Base-by-base conservation (phyloP, 2,329 filamentous ascomycete genomes). In the Stagonosporopsis cucurbitacearum region DNA sequence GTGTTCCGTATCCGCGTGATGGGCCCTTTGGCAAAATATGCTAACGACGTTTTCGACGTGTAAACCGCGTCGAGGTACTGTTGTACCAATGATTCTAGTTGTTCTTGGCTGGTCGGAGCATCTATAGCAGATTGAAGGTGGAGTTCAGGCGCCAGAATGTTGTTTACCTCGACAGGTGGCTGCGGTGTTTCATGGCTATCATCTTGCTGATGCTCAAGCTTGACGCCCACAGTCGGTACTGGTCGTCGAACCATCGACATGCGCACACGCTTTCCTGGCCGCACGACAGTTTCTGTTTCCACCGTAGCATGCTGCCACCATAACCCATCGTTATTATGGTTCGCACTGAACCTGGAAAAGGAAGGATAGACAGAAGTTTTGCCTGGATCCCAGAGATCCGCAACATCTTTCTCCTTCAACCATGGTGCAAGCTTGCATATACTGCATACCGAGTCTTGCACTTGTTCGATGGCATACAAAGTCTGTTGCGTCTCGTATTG, bases 21-120 rank as follows among this genome's bases (percentile, higher is more conserved):
- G 1, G 91, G 89, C 0, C 90, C 91, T 77, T 95, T 95, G 19
- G 88, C 88, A 74, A 94, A 93, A 74, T 93, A 95, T 54, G 90
- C 90, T 53, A 94, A 78, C 3, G 90, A 91, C 30, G 89, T 90
- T 82, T 90, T 76, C 8, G 72, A 77, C 11, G 78, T 64, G 70
- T 84, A 81, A 59, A 82, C 64, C 28, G 78, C 74, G 13, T 81
- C 78, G 19, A 82, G 67, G 54, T 76, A 77, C 42, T 76, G 68
- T 22, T 70, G 68, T 2, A 70, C 61, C 15, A 73, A 55, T 6
- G 58, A 85, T 83, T 53, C 88, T 86, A 76, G 86, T 80, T 79
- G 67, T 33, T 78, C 70, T 47, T 75, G 68, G 13, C 69, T 61
- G 8, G 68, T 58, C 6, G 67, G 67, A 20, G 42, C 7, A 30